Evolutionary conservation across 192 early-diverging fungal species (phyloP).

Genomic region (Coemansia sp.): DNA sequence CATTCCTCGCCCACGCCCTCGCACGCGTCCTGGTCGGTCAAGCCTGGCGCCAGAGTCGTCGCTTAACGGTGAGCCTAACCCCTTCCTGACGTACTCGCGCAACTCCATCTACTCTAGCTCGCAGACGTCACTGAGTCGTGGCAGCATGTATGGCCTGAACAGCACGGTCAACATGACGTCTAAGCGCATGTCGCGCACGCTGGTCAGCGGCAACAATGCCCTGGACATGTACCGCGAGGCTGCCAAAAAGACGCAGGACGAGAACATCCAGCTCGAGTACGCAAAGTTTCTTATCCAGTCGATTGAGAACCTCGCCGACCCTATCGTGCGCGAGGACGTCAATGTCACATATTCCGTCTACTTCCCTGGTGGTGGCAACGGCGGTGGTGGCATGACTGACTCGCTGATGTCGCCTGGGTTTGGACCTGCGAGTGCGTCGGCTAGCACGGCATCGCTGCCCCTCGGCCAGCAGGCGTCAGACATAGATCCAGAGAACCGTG

Average conservation of each 20-base stretch:
- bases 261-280: conserved; percentile 70
- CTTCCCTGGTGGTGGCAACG: conserved; percentile 33
- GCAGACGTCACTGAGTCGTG: conserved; percentile 48
- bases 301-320: conserved; percentile 56
- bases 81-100: conserved; percentile 53
- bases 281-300: conserved; percentile 75
- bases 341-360: conserved; percentile 54
- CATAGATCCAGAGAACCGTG: conserved; percentile 44
- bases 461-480: conserved; percentile 48
- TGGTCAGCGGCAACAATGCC: conserved; percentile 50
- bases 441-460: conserved; percentile 48
- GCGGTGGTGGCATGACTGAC: conserved; percentile 14
- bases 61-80: conserved; percentile 32
- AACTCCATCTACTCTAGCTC: conserved; percentile 55
- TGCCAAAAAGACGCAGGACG: conserved; percentile 75
- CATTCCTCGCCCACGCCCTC: conserved; percentile 31
- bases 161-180: conserved; percentile 16
- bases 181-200: conserved; percentile 53
- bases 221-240: conserved; percentile 73
- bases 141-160: conserved; percentile 45
- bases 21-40: conserved; percentile 38
- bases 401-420: conserved; percentile 5
- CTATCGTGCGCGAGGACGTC: conserved; percentile 46
- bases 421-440: conserved; percentile 22
- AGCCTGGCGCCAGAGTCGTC: conserved; percentile 16